Conservation (phyloP, 2,329 filamentous ascomycete genomes). For the Penicillium sp. region DNA sequence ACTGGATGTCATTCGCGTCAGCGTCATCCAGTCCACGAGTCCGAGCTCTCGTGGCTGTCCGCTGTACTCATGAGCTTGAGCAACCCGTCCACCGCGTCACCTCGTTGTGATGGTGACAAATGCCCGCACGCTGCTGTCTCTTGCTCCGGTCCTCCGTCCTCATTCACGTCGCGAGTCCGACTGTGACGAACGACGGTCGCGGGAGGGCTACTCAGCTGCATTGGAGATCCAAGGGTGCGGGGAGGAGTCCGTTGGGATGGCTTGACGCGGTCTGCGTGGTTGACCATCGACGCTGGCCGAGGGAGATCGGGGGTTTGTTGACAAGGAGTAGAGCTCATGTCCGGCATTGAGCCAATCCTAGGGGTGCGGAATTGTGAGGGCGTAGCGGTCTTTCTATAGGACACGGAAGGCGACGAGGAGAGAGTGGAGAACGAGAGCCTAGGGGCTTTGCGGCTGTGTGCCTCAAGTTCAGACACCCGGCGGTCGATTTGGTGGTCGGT, state of each 20-base stretch:
- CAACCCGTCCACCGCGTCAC: constrained; percentile 40
- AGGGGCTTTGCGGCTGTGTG: constrained; percentile 37
- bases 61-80: constrained; percentile 42
- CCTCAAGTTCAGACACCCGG: constrained; percentile 42
- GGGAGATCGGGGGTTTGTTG: constrained; percentile 25
- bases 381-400: constrained; percentile 20
- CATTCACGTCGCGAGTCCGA: constrained; percentile 12
- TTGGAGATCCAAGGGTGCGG: constrained; percentile 27
- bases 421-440: constrained; percentile 27
- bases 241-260: constrained; percentile 19
- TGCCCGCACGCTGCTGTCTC: constrained; percentile 8
- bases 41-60: constrained; percentile 25
- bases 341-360: constrained; percentile 14
- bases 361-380: constrained; percentile 22
- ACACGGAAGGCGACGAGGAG: constrained; percentile 16
- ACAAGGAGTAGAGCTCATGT: constrained; percentile 19
- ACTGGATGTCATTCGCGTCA: not conserved
- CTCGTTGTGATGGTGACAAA: constrained; percentile 32
- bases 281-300: constrained; percentile 13
- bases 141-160: constrained; percentile 18
- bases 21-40: constrained; percentile 23
- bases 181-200: constrained; percentile 26
- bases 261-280: constrained; percentile 14
- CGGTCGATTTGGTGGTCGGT: constrained; percentile 40
- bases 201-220: constrained; percentile 38